Percentiles rank a stretch among this genome's conserved stretches.
Conservation (phyloP, 306 rosid species). For the Medicago lupulina region DNA sequence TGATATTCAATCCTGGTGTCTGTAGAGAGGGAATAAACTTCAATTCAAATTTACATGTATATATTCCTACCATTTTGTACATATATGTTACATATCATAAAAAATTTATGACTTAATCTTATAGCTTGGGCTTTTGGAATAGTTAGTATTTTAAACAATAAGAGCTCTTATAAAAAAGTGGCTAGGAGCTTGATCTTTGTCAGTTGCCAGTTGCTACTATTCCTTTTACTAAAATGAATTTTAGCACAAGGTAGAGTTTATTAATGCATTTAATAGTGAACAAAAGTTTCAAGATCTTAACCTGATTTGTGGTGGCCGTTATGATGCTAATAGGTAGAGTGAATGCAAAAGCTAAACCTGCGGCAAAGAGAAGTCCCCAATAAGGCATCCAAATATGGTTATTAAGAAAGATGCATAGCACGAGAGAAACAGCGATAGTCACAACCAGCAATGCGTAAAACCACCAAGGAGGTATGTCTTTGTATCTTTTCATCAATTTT, state of each 20-base stretch:
- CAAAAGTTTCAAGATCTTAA: slow-evolving; percentile 40
- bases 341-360: slow-evolving; percentile 63
- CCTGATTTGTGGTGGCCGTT: slow-evolving; percentile 95
- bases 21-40: slow-evolving; percentile 32
- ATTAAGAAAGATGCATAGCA: slow-evolving; percentile 69
- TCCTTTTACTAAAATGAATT: background rate
- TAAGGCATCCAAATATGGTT: slow-evolving; percentile 86
- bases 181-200: background rate
- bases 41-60: background rate
- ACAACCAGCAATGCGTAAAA: slow-evolving; percentile 59
- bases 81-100: background rate
- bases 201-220: background rate
- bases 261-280: background rate
- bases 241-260: background rate
- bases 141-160: slow-evolving; percentile 1
- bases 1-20: slow-evolving; percentile 80
- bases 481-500: slow-evolving; percentile 72
- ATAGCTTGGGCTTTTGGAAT: background rate
- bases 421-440: slow-evolving; percentile 64
- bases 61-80: background rate
- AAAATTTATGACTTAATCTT: background rate
- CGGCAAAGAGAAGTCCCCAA: slow-evolving; percentile 88
- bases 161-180: background rate
- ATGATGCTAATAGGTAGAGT: slow-evolving; percentile 91
- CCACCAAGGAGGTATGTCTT: slow-evolving; percentile 94